phyloP scores from a whole-genome alignment of 2,329 filamentous ascomycete genomes.

The Beauveria caledonica region DNA sequence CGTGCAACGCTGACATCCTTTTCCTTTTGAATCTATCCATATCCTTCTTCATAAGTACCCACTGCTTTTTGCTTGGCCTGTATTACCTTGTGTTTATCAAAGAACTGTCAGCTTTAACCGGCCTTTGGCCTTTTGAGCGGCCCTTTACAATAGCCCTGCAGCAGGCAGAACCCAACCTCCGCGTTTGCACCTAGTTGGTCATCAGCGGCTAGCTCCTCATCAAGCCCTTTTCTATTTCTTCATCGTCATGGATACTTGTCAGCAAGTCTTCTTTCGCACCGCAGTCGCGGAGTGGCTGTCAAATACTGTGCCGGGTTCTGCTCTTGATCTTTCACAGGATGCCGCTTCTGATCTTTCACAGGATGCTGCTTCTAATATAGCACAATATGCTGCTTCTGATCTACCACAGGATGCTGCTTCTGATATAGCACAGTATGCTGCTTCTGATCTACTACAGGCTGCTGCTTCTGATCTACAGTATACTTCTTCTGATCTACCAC shows the following conservation, averaged over 20 bases:
- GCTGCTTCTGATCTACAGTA: not conserved
- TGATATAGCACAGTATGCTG: too few species aligned
- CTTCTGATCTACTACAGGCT: too few species aligned
- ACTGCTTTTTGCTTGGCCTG: not conserved
- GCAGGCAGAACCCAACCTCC: not conserved
- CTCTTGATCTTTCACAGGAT: too few species aligned
- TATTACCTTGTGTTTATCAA: not conserved
- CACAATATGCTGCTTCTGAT: too few species aligned
- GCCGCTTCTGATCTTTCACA: too few species aligned
- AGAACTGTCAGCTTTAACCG: not conserved
- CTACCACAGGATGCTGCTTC: too few species aligned
- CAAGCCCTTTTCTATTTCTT: not conserved
- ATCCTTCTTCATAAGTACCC: not conserved
- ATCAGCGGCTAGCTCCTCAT: not conserved
- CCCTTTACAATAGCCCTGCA: not conserved
- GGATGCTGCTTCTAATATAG: too few species aligned
- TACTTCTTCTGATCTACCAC: not conserved
- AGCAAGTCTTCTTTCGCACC: not conserved
- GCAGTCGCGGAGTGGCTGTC: not conserved
- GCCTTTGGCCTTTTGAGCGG: not conserved
- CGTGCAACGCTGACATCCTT: not conserved
- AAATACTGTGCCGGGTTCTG: not conserved
- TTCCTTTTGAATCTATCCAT: not conserved
- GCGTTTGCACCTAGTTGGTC: not conserved
- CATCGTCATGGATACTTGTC: not conserved